phyloP scores from a whole-genome alignment of 345 rosid species.

The Heritiera fomes region DNA sequence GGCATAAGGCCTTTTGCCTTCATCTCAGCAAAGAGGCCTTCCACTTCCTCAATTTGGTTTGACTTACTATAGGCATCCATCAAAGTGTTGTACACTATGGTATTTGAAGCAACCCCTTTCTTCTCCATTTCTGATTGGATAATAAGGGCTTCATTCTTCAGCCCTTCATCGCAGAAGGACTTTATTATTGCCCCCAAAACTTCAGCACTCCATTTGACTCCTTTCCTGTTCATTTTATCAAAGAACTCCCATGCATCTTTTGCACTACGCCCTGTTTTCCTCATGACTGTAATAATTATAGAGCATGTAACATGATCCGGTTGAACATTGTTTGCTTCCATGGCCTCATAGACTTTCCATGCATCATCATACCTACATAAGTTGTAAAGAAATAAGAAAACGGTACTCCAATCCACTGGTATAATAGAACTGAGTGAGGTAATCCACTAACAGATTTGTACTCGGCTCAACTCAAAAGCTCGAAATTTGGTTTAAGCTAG shows the following conservation, averaged over 20 bases:
- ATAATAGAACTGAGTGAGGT: too few relatives aligned
- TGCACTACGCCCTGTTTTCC: constrained; percentile 60
- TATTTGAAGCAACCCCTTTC: constrained; percentile 66
- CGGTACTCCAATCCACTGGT: too few relatives aligned
- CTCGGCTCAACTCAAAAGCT: too few relatives aligned
- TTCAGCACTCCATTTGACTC: constrained; percentile 74
- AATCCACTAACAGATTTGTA: too few relatives aligned
- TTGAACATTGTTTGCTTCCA: constrained; percentile 58
- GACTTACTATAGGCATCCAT: constrained; percentile 83
- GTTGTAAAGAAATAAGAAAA: not conserved
- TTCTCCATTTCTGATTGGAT: constrained; percentile 85
- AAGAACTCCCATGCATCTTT: constrained; percentile 82
- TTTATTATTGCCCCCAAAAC: constrained; percentile 69
- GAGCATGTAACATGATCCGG: constrained; percentile 79
- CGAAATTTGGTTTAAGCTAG: too few relatives aligned
- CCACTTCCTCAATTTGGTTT: constrained; percentile 75
- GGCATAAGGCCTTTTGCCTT: constrained; percentile 63
- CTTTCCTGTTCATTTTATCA: constrained; percentile 71
- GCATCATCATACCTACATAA: constrained; percentile 69
- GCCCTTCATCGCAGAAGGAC: constrained; percentile 83
- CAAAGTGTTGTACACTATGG: constrained; percentile 65
- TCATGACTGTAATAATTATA: constrained; percentile 73
- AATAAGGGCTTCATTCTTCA: constrained; percentile 75
- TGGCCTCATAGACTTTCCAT: constrained; percentile 58
- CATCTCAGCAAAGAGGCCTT: constrained; percentile 81